These are phyloP conservation scores for Gracilaria caudata DNA, from an alignment of 23 red algal species.

Conservation along the genomic window DNA sequence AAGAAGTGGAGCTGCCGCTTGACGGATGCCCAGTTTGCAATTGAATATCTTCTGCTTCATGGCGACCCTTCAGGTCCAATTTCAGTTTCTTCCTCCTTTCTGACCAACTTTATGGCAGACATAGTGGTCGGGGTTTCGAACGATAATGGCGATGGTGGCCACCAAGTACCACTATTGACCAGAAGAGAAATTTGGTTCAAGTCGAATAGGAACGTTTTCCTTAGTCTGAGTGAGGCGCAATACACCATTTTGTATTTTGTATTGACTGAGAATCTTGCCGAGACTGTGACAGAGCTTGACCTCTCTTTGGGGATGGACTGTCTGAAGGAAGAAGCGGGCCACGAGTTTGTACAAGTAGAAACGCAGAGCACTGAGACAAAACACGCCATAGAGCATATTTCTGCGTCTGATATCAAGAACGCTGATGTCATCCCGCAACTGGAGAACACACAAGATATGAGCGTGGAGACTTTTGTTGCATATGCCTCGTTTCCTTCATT, in stretches of 20 bases:
- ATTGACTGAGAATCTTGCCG: slow-evolving; percentile 77
- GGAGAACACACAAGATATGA: not conserved
- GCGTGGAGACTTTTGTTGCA: not conserved
- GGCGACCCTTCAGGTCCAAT: not conserved
- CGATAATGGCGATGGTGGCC: too few species aligned
- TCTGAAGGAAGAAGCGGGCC: not conserved
- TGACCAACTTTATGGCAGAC: slow-evolving; percentile 34
- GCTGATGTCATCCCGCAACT: not conserved
- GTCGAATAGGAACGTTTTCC: not conserved
- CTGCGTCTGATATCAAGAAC: not conserved
- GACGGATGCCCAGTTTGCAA: slow-evolving; percentile 25
- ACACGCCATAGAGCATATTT: not conserved
- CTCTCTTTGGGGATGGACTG: slow-evolving; percentile 23
- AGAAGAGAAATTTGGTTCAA: slow-evolving; percentile 19
- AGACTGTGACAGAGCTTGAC: slow-evolving; percentile 50
- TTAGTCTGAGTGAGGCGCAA: slow-evolving; percentile 63
- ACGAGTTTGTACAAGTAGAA: not conserved
- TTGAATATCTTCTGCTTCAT: slow-evolving; percentile 34
- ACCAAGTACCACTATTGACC: not conserved
- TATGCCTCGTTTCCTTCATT: slow-evolving; percentile 30
- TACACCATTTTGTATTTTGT: slow-evolving; percentile 90
- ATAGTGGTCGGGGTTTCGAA: not conserved
- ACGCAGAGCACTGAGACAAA: too few species aligned
- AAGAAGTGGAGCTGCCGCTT: slow-evolving; percentile 29
- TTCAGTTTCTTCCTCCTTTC: slow-evolving; percentile 55